Evolutionary conservation across 495 filamentous ascomycete species (phyloP).

Genomic region (Neurospora hispaniola): DNA sequence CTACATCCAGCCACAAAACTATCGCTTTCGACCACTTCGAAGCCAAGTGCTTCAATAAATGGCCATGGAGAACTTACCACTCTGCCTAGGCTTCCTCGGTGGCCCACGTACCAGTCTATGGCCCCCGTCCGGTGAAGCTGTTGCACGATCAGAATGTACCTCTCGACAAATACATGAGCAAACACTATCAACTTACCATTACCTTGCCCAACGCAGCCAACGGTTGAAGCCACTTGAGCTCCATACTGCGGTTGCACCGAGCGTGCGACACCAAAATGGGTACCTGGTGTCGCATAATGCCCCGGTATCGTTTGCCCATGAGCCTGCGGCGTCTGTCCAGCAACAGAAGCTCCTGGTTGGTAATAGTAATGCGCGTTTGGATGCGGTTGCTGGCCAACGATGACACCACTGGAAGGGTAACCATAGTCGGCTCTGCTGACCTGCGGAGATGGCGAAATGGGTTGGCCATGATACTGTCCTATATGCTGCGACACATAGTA

Average conservation of each 20-base stretch:
- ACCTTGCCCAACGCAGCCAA: not conserved
- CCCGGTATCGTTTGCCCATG: slow-evolving; percentile 21
- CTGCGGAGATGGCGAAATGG: slow-evolving; percentile 24
- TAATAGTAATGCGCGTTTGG: slow-evolving; percentile 30
- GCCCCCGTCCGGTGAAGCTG: slow-evolving; percentile 23
- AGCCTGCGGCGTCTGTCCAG: slow-evolving; percentile 15
- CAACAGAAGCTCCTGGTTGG: slow-evolving; percentile 19
- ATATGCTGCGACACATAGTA: slow-evolving; percentile 35
- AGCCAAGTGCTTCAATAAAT: not conserved
- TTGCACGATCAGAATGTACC: not conserved
- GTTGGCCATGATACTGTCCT: slow-evolving; percentile 27
- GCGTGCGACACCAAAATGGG: slow-evolving; percentile 6
- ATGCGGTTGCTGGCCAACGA: slow-evolving; percentile 27
- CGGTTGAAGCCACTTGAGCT: not conserved
- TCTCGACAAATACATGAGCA: not conserved
- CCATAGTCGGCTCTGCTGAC: slow-evolving; percentile 20
- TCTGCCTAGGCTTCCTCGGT: slow-evolving; percentile 82
- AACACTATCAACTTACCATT: slow-evolving; percentile 5
- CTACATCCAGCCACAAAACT: not conserved
- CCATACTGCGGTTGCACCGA: slow-evolving; percentile 3
- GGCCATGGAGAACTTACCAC: slow-evolving; percentile 24
- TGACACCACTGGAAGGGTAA: slow-evolving; percentile 28
- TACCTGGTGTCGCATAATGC: slow-evolving; percentile 17
- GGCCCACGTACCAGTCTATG: slow-evolving; percentile 66
- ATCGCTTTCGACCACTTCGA: not conserved